phyloP scores from a whole-genome alignment of 495 filamentous ascomycete genomes.

The Penicillium cataractarum region DNA sequence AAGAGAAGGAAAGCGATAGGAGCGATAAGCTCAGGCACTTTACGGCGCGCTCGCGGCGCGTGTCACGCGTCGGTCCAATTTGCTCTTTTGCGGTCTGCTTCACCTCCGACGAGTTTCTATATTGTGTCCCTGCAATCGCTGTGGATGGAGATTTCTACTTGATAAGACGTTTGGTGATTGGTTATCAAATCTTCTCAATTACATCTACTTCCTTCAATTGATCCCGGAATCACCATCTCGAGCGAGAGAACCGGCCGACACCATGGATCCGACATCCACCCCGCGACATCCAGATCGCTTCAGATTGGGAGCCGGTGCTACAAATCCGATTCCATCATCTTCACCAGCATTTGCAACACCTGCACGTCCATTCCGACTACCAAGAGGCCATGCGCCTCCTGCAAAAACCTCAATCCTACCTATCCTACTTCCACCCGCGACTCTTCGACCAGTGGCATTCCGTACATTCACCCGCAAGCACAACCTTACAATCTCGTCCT shows the following conservation, averaged over 20 bases:
- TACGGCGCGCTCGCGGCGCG: conserved; percentile 19
- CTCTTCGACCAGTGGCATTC: conserved; percentile 88
- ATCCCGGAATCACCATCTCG: background rate
- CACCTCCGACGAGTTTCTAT: background rate
- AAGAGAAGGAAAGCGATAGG: conserved; percentile 1
- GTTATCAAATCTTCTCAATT: background rate
- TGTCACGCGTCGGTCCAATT: conserved; percentile 29
- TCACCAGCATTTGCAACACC: conserved; percentile 89
- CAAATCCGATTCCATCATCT: conserved; percentile 76
- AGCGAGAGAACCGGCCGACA: conserved; percentile 2
- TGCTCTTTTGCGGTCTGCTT: conserved; percentile 5
- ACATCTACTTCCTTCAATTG: background rate
- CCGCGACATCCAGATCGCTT: conserved; percentile 34
- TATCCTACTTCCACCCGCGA: conserved; percentile 83
- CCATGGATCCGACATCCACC: conserved; percentile 33
- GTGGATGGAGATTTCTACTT: background rate
- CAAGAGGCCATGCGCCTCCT: conserved; percentile 46
- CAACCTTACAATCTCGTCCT: conserved; percentile 88
- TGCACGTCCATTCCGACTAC: conserved; percentile 63
- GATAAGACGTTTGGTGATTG: background rate
- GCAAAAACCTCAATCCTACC: conserved; percentile 79
- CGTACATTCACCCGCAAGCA: conserved; percentile 97
- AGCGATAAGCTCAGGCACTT: conserved; percentile 10
- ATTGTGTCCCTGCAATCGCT: background rate
- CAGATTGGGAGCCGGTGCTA: conserved; percentile 35